phyloP scores from a whole-genome alignment of 306 rosid genomes.

The Castanopsis chinensis region DNA sequence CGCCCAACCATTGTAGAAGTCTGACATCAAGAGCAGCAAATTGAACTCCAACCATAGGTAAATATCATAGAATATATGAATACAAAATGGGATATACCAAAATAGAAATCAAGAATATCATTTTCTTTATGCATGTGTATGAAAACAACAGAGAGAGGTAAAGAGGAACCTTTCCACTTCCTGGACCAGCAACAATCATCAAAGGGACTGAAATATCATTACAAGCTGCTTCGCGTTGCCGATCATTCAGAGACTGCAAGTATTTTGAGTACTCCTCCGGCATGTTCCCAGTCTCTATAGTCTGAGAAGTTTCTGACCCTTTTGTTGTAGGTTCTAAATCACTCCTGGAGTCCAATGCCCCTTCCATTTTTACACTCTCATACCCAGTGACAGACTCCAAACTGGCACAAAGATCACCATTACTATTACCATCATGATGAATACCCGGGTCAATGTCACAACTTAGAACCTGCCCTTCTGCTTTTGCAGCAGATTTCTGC shows the following conservation, averaged over 20 bases:
- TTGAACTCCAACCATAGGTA: slow-evolving; percentile 24
- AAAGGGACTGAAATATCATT: slow-evolving; percentile 70
- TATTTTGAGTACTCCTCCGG: slow-evolving; percentile 70
- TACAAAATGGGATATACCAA: neutral
- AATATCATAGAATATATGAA: neutral
- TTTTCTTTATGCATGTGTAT: neutral
- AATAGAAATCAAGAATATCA: slow-evolving; percentile 1
- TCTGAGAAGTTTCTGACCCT: slow-evolving; percentile 9
- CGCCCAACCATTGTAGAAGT: slow-evolving; percentile 99
- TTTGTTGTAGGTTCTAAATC: slow-evolving; percentile 29
- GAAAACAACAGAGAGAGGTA: slow-evolving; percentile 7
- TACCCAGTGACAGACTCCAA: slow-evolving; percentile 9
- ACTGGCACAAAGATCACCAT: slow-evolving; percentile 16
- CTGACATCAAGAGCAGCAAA: slow-evolving; percentile 40
- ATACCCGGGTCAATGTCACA: neutral
- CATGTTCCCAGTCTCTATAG: slow-evolving; percentile 43
- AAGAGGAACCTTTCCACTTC: slow-evolving; percentile 84
- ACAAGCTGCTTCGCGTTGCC: slow-evolving; percentile 91
- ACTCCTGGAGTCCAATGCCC: slow-evolving; percentile 21
- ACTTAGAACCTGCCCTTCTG: slow-evolving; percentile 21
- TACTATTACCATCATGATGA: slow-evolving; percentile 16
- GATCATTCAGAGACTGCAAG: slow-evolving; percentile 63
- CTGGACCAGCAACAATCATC: slow-evolving; percentile 93
- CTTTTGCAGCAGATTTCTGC: slow-evolving; percentile 49
- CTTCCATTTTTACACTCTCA: slow-evolving; percentile 28